These are phyloP conservation scores for Metschnikowia koreensis DNA, from an alignment of 805 yeast genomes.

Conservation along the genomic window DNA sequence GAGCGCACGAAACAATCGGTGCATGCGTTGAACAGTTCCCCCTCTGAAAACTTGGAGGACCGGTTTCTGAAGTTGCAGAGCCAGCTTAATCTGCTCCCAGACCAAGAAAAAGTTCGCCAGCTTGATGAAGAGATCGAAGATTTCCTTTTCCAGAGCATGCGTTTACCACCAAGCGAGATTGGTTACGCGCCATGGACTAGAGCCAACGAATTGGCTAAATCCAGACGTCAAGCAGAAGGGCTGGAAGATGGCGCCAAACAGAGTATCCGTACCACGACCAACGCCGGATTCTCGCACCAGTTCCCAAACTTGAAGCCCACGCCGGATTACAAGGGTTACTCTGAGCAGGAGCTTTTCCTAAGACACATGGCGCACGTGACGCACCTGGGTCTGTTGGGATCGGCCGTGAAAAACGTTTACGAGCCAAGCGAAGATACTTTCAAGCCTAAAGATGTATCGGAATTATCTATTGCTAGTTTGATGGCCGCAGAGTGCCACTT, in stretches of 20 bases:
- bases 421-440: slow-evolving; percentile 64
- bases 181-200: slow-evolving; percentile 36
- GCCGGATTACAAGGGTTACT: slow-evolving; percentile 60
- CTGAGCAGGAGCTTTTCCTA: slow-evolving; percentile 71
- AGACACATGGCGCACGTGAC: slow-evolving; percentile 66
- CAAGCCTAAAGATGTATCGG: slow-evolving; percentile 54
- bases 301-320: slow-evolving; percentile 69
- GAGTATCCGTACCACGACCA: slow-evolving; percentile 31
- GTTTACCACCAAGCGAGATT: slow-evolving; percentile 30
- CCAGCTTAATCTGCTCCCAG: slow-evolving; percentile 28
- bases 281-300: slow-evolving; percentile 27
- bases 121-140: slow-evolving; percentile 42
- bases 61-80: slow-evolving; percentile 31
- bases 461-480: slow-evolving; percentile 65
- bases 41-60: slow-evolving; percentile 28
- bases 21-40: slow-evolving; percentile 33
- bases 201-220: slow-evolving; percentile 1
- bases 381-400: slow-evolving; percentile 59
- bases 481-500: slow-evolving; percentile 93
- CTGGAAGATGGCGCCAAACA: slow-evolving; percentile 1
- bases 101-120: slow-evolving; percentile 33
- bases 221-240: slow-evolving; percentile 6
- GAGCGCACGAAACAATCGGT: slow-evolving; percentile 27
- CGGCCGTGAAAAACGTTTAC: slow-evolving; percentile 61
- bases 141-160: slow-evolving; percentile 33